These are phyloP conservation scores for Pestalotiopsis fici DNA, from an alignment of 2,329 filamentous ascomycete species.

Conservation along the genomic window DNA sequence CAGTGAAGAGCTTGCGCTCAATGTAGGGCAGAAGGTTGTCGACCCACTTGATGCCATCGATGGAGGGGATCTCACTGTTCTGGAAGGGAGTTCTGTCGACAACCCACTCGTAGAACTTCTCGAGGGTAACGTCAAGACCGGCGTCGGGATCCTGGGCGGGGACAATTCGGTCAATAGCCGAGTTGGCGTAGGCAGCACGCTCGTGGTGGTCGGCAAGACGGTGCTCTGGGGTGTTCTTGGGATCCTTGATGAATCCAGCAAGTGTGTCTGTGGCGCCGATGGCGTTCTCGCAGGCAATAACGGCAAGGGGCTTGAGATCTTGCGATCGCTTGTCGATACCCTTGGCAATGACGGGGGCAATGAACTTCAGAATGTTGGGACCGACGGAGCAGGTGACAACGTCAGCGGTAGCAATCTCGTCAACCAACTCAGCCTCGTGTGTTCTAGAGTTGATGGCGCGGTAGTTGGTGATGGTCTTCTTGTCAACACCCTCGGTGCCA, in stretches of 20 bases:
- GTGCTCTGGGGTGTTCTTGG: conserved; percentile 69
- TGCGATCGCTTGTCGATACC: conserved; percentile 78
- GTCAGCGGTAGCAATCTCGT: conserved; percentile 85
- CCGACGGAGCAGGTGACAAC: conserved; percentile 96
- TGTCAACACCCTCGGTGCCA: conserved; percentile 77
- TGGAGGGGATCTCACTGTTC: conserved; percentile 67
- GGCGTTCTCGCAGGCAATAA: conserved; percentile 98
- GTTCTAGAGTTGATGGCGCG: conserved; percentile 94
- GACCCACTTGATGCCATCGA: conserved; percentile 92
- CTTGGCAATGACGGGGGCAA: conserved; percentile 93
- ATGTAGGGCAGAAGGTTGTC: conserved; percentile 91
- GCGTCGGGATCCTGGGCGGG: conserved; percentile 81
- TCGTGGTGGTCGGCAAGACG: conserved; percentile 68
- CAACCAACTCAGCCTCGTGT: conserved; percentile 76
- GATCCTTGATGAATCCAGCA: conserved; percentile 75
- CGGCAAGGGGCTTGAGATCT: conserved; percentile 69
- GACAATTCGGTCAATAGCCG: conserved; percentile 96
- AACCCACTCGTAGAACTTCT: conserved; percentile 99
- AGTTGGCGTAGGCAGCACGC: conserved; percentile 92
- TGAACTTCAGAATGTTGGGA: conserved; percentile 93
- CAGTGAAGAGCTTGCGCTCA: conserved; percentile 98
- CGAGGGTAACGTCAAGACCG: conserved; percentile 89
- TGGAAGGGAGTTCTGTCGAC: conserved; percentile 87
- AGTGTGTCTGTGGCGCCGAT: conserved; percentile 93
- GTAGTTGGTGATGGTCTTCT: conserved; percentile 90